A percentile compares a stretch with the other conserved stretches of the same genome.
These are phyloP conservation scores for Hymenoscyphus occultus DNA, from an alignment of 2,329 filamentous ascomycete species.

Conservation along the genomic window DNA sequence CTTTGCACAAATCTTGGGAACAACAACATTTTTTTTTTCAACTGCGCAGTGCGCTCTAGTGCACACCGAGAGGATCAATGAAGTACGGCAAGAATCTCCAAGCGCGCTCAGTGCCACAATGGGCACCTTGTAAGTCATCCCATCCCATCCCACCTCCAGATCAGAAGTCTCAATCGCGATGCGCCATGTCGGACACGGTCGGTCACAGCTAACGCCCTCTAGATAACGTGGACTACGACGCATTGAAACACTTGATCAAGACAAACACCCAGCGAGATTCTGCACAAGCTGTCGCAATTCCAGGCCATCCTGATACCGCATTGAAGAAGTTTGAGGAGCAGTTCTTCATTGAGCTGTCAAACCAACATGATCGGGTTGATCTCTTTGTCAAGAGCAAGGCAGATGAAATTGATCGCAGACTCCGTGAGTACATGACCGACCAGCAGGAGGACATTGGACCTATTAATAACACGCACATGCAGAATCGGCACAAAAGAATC, in stretches of 20 bases:
- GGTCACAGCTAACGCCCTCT: constrained; percentile 23
- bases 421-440: constrained; percentile 50
- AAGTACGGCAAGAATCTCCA: constrained; percentile 75
- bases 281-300: constrained; percentile 69
- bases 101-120: constrained; percentile 75
- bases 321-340: constrained; percentile 65
- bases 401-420: constrained; percentile 69
- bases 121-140: constrained; percentile 64
- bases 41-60: constrained; percentile 1
- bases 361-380: constrained; percentile 73
- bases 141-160: too few relatives aligned
- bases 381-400: constrained; percentile 79
- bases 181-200: constrained; percentile 58
- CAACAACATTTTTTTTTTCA: background rate
- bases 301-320: constrained; percentile 60
- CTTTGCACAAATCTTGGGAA: background rate
- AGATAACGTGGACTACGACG: constrained; percentile 90
- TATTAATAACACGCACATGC: constrained; percentile 12
- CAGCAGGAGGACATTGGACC: background rate
- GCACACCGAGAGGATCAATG: constrained; percentile 46
- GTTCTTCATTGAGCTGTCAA: constrained; percentile 68
- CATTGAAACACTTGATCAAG: constrained; percentile 82
- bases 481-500: constrained; percentile 29
- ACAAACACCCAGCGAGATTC: constrained; percentile 70
- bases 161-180: constrained; percentile 33